Evolutionary conservation across 495 filamentous ascomycete species (phyloP).

Genomic region (Xylaria flabelliformis): DNA sequence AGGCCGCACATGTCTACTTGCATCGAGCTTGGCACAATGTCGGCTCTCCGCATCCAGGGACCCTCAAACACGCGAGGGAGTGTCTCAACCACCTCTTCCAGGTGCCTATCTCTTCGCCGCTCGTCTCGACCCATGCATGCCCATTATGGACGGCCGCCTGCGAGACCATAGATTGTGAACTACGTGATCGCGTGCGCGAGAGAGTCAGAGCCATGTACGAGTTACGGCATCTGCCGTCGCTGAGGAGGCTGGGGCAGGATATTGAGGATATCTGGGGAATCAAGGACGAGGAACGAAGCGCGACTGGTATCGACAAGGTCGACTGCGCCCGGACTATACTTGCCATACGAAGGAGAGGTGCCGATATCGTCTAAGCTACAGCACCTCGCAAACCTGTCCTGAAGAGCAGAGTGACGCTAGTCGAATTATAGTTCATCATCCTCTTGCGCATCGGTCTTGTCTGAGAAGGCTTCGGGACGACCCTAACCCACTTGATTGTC

Average conservation of each 20-base stretch:
- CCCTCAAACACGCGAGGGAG: constrained; percentile 32
- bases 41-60: constrained; percentile 32
- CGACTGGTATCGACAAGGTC: constrained; percentile 37
- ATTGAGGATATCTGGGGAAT: constrained; percentile 39
- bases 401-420: not conserved
- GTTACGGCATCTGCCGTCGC: constrained; percentile 37
- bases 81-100: constrained; percentile 34
- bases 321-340: constrained; percentile 41
- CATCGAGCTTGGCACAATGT: constrained; percentile 39
- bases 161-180: constrained; percentile 35
- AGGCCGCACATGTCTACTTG: constrained; percentile 42
- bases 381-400: not conserved
- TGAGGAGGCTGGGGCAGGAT: constrained; percentile 36
- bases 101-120: constrained; percentile 36
- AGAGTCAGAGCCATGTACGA: constrained; percentile 38
- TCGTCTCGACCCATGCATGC: constrained; percentile 40
- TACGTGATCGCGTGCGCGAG: constrained; percentile 37
- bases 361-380: constrained; percentile 31
- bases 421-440: not conserved
- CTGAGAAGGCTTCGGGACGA: not conserved
- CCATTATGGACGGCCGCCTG: constrained; percentile 43
- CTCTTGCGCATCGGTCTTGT: not conserved
- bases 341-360: constrained; percentile 34
- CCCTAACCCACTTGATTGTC: not conserved
- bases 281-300: constrained; percentile 36